Evolutionary conservation across 1,284 basidiomycete genomes (phyloP).

Genomic region (Fomitopsis palustris): DNA sequence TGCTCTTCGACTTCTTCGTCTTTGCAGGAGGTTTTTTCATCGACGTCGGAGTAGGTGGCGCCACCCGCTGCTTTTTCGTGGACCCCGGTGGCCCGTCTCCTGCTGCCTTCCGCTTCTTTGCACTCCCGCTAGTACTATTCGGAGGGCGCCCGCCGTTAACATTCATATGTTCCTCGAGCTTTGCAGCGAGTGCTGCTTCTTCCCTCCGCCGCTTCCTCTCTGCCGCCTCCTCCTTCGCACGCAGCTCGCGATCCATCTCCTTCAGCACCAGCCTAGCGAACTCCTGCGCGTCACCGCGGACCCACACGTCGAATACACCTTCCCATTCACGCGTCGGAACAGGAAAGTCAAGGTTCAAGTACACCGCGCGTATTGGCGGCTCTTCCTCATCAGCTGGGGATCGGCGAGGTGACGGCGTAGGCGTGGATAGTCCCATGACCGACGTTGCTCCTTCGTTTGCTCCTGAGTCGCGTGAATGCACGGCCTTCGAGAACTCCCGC

Average conservation of each 20-base stretch:
- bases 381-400: conserved; percentile 42
- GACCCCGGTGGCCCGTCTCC: conserved; percentile 4
- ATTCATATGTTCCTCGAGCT: conserved; percentile 3
- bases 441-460: conserved; percentile 13
- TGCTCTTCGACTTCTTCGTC: conserved; percentile 6
- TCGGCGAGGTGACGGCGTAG: conserved; percentile 39
- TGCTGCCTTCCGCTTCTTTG: conserved; percentile 22
- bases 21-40: conserved; percentile 9
- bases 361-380: conserved; percentile 67
- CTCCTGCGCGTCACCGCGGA: conserved; percentile 84
- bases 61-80: conserved; percentile 18
- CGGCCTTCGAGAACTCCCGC: conserved; percentile 85
- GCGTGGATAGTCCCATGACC: conserved; percentile 31
- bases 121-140: conserved; percentile 2
- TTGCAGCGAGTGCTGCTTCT: conserved; percentile 25
- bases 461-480: conserved; percentile 45
- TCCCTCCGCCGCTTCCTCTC: conserved; percentile 52
- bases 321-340: conserved; percentile 85
- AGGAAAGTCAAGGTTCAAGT: conserved; percentile 90
- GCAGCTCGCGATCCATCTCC: conserved; percentile 51
- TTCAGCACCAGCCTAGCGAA: conserved; percentile 62
- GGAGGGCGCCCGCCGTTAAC: conserved; percentile 1
- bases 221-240: conserved; percentile 44
- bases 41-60: conserved; percentile 15
- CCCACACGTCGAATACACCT: conserved; percentile 88